Base-by-base conservation (phyloP, 139 green algal species). In the Desmodesmus armatus region DNA sequence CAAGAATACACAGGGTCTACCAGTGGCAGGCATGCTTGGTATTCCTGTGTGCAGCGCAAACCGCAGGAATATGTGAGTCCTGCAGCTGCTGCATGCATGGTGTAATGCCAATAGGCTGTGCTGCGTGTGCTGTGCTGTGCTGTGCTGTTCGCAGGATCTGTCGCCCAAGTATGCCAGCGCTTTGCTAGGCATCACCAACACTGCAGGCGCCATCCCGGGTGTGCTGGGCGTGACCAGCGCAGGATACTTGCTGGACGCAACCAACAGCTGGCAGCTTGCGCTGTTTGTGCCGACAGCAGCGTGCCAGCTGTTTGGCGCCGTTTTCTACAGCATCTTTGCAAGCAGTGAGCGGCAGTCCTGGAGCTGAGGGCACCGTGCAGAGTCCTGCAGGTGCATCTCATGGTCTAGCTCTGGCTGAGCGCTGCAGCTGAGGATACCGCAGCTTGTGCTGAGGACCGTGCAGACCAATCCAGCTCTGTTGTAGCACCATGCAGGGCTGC, bases 171-270 rank as follows among this genome's bases (percentile, higher is more conserved):
- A 99, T 89, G 88, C 88, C 15, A 89, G 91, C 29, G 83, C 98
- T 0, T 91, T 99, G 75, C 92, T 99, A 76, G 97, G 96, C 41
- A 93, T 99, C 75, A 99, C 95, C 73, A 99, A 99, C 92, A 99
- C 96, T 0, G 85, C 89, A 0, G 97, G 96, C 41, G 95, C 96
- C 0, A 72, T 99, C 37, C 97, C 97, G 0, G 97, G 97, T n/a
- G 95, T 99, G 70, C 85, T 99, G 29, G 97, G 96, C 1, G 96
- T 98, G 3, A 91, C 91, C 11, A 86, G 88, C 9, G 93, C 93
- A 3, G 95, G 95, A 5, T 91, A 92, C 73, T 87, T 94, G 65
- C 89, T 98, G 40, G 95, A 98, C 83, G 70, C 85, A 3, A 97
- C 94, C 0, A 86, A 89, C 67, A 92, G 86, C 47, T 99, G 96